Evolutionary conservation across 2,329 filamentous ascomycete genomes (phyloP).

Genomic region (Sarocladium brachiariae): DNA sequence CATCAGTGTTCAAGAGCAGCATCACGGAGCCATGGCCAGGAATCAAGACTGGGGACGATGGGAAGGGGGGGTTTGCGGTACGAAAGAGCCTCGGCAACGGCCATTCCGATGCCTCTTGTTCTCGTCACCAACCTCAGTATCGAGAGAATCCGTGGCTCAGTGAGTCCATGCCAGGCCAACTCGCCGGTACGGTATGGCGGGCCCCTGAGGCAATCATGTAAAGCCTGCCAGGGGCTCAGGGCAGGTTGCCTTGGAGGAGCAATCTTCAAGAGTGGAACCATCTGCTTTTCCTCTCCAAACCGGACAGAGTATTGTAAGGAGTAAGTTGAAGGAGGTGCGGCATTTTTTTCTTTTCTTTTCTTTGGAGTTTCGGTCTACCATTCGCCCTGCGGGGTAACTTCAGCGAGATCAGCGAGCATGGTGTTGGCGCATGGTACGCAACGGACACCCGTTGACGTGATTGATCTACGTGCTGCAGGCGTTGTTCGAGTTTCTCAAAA

Average conservation of each 20-base stretch:
- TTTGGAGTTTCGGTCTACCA: neutral
- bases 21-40: neutral
- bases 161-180: neutral
- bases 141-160: neutral
- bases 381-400: neutral
- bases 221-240: neutral
- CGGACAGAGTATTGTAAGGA: neutral
- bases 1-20: neutral
- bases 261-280: too few species aligned
- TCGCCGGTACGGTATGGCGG: neutral
- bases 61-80: neutral
- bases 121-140: neutral
- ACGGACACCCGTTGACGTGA: neutral
- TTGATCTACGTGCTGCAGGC: too few species aligned
- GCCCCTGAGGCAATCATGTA: neutral
- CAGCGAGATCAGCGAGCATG: conserved; percentile 1
- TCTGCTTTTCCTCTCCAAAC: too few species aligned
- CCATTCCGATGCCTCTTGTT: neutral
- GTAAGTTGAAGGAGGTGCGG: neutral
- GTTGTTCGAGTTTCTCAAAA: too few species aligned
- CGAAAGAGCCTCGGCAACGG: neutral
- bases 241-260: too few species aligned
- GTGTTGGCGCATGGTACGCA: neutral
- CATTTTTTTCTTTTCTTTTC: neutral
- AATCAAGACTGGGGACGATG: neutral